These are phyloP conservation scores for Candolleomyces aberdarensis DNA, from an alignment of 768 basidiomycete species.

Conservation along the genomic window DNA sequence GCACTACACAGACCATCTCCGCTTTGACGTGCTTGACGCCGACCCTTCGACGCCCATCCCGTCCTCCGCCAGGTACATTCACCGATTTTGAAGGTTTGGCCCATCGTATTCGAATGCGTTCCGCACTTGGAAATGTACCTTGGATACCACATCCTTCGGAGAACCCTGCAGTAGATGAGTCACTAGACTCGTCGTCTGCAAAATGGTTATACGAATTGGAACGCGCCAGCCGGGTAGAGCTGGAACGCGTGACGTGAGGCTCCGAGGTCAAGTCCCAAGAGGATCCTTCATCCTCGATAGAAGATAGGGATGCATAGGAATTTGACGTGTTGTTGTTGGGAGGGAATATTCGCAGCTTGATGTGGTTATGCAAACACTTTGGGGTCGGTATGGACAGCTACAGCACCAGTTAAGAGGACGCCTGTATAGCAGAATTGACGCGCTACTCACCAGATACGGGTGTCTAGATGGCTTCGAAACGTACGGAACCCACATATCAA, in stretches of 20 bases:
- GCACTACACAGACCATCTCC: slow-evolving; percentile 60
- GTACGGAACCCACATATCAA: slow-evolving; percentile 75
- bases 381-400: slow-evolving; percentile 78
- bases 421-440: neutral
- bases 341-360: slow-evolving; percentile 72
- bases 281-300: slow-evolving; percentile 64
- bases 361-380: slow-evolving; percentile 72
- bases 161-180: slow-evolving; percentile 55
- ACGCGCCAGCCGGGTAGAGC: slow-evolving; percentile 46
- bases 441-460: slow-evolving; percentile 63
- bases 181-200: slow-evolving; percentile 81
- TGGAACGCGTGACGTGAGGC: slow-evolving; percentile 63
- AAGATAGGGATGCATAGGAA: slow-evolving; percentile 74
- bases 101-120: slow-evolving; percentile 76
- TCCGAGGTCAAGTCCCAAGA: slow-evolving; percentile 78
- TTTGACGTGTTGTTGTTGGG: slow-evolving; percentile 39
- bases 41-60: slow-evolving; percentile 61
- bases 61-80: slow-evolving; percentile 36
- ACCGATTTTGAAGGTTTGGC: slow-evolving; percentile 57
- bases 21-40: slow-evolving; percentile 68
- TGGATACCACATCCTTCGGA: slow-evolving; percentile 66
- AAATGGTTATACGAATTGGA: slow-evolving; percentile 64
- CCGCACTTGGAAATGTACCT: slow-evolving; percentile 76
- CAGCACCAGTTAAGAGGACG: slow-evolving; percentile 6
- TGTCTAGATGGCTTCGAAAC: slow-evolving; percentile 62